Percentiles rank a stretch among this genome's conserved stretches.
Evolutionary conservation across 805 yeast genomes (phyloP).

Genomic region (Brettanomyces anomalus): DNA sequence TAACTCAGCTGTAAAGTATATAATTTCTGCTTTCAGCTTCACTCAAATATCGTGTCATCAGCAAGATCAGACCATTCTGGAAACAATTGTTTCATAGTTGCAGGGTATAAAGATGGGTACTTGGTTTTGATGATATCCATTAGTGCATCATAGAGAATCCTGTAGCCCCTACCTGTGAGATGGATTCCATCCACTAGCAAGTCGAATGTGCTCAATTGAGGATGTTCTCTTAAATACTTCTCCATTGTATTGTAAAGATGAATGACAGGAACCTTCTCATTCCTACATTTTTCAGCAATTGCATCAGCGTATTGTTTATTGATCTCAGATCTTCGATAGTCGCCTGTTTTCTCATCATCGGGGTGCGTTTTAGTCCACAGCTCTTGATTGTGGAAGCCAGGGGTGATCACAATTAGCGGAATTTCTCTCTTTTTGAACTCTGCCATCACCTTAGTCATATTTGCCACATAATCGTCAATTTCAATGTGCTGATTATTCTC

Average conservation of each 20-base stretch:
- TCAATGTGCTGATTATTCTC: constrained; percentile 38
- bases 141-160: constrained; percentile 27
- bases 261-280: constrained; percentile 46
- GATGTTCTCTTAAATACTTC: constrained; percentile 19
- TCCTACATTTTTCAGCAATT: constrained; percentile 34
- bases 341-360: constrained; percentile 30
- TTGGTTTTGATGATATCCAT: constrained; percentile 19
- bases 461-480: constrained; percentile 37
- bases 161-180: constrained; percentile 30
- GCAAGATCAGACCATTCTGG: constrained; percentile 14
- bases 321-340: constrained; percentile 35
- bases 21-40: too few species aligned
- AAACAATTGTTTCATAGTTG: constrained; percentile 10
- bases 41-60: constrained; percentile 2
- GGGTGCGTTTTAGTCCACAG: constrained; percentile 29
- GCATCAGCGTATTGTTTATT: constrained; percentile 45
- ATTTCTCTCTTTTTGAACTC: constrained; percentile 33
- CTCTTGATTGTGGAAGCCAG: constrained; percentile 44
- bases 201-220: constrained; percentile 5
- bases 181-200: constrained; percentile 38
- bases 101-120: constrained; percentile 26
- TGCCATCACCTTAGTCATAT: constrained; percentile 35
- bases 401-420: constrained; percentile 51
- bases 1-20: too few species aligned
- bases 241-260: constrained; percentile 35